phyloP scores from a whole-genome alignment of 2,329 filamentous ascomycete species.

The Cercospora canescens region DNA sequence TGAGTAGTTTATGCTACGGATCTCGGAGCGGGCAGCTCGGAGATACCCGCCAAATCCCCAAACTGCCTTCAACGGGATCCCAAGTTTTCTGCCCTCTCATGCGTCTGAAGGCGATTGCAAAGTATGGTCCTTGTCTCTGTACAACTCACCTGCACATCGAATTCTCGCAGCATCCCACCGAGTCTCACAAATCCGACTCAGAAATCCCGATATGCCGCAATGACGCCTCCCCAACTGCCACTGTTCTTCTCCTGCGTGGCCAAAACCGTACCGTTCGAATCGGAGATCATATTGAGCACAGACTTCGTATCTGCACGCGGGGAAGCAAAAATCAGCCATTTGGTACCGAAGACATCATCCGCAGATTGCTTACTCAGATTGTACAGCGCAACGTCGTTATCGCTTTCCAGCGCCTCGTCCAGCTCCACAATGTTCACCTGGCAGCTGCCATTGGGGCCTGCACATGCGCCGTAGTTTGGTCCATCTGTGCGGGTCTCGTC shows the following conservation, averaged over 20 bases:
- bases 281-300: slow-evolving; percentile 27
- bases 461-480: slow-evolving; percentile 23
- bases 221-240: slow-evolving; percentile 30
- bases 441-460: slow-evolving; percentile 37
- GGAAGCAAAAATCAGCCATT: background rate
- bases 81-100: background rate
- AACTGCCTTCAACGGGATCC: background rate
- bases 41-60: background rate
- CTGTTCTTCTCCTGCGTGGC: slow-evolving; percentile 20
- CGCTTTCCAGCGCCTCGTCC: slow-evolving; percentile 7
- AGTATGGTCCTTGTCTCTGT: background rate
- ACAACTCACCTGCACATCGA: background rate
- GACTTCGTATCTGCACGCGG: slow-evolving; percentile 19
- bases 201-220: slow-evolving; percentile 26
- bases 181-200: background rate
- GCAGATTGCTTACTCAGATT: slow-evolving; percentile 20
- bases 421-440: slow-evolving; percentile 38
- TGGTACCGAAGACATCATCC: background rate
- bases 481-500: slow-evolving; percentile 23
- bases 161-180: background rate
- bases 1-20: too few relatives aligned
- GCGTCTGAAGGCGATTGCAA: background rate
- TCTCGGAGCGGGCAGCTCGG: background rate
- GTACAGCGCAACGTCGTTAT: slow-evolving; percentile 22
- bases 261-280: slow-evolving; percentile 17